Evolutionary conservation across 371 early-diverging fungal genomes (phyloP), one percentile per base, ranked within the genome.

Genomic region (Mucor lusitanicus): DNA sequence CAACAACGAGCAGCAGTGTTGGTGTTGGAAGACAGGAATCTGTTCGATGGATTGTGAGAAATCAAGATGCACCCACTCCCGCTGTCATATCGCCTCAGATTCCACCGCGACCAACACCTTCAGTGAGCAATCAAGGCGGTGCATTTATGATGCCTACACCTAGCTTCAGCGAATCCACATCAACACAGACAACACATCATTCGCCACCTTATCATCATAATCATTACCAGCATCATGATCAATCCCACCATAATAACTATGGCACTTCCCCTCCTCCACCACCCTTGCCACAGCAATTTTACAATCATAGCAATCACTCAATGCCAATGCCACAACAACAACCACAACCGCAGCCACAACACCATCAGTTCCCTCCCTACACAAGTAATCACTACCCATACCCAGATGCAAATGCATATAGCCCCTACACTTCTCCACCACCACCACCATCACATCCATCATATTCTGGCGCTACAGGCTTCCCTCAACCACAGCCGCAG

Each of bases 281-380:
- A 27, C 5, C 12, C 35, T 33, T 15, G 8, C 27, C 25, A 33
- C 21, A n/a, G 4, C 11, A 48, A n/a, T 23, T 48, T 9, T 48
- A 48, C 48, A 57, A 30, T 19, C n/a, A 57, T 19, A 19, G 15
- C 35, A 57, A 19, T 33, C n/a, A 19, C n/a, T 6, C 55, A 12
- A 35, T 46, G 46, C 61, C 61, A 28, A 46, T 59, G 32, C 59
- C 59, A 21, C 40, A 59, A n/a, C n/a, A n/a, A n/a, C n/a, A n/a
- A n/a, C n/a, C n/a, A 40, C 59, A 59, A 25, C 59, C 21, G 27
- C 30, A 55, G 13, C 27, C 56, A 35, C 33, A 35, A 35, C 13
- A 35, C 3, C 35, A 32, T 35, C 32, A 57, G 7, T 35, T 35
- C 11, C 57, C 35, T 30, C 57, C 57, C 19, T 57, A 57, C 6